Base-by-base conservation (phyloP, 1,139 yeast genomes). In the Kodamaea ohmeri region DNA sequence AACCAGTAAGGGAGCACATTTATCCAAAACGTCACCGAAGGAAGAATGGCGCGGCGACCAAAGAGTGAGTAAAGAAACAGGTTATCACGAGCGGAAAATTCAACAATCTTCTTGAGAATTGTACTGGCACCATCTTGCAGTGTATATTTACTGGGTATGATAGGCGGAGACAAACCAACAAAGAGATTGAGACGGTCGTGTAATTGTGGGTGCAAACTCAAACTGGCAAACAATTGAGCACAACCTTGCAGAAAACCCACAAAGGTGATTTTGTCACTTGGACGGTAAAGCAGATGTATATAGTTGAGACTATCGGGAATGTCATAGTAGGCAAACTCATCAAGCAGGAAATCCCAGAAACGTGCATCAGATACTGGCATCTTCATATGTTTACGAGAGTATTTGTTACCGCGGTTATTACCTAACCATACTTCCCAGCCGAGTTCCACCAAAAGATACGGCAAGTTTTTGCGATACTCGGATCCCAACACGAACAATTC, bases 261-360 rank as follows among this genome's bases (percentile, higher is more conserved):
- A 40, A 66, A 71, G 2, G 63, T 56, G 22, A 70, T 50, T 35
- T 51, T 44, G 14, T 43, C 50, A 4, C 25, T 16, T 19, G 39
- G 34, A 24, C 40, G 8, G 29, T 29, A 36, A 32, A 42, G 41
- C 42, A 36, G 25, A 35, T 36, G 17, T 24, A 88, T 76, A 56
- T 85, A 84, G 47, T 76, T 75, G 11, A 88, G 71, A 4, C 83
- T 71, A 48, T 82, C 78, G 2, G 96, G 96, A 31, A 88, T 85
- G 55, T 88, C 96, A 53, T 74, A 83, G 45, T 83, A 61, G 2
- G 95, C 94, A 61, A 83, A 85, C 55, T 88, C 95, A 60, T 88
- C 96, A 36, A 88, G 71, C 17, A 90, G 80, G 51, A 84, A 88
- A 59, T 87, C 78, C 96, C 96, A 88, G 59, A 84, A 88, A 40